Evolutionary conservation across 768 basidiomycete genomes (phyloP), one percentile per base, ranked within the genome.

Genomic region (Tricholomella constricta): DNA sequence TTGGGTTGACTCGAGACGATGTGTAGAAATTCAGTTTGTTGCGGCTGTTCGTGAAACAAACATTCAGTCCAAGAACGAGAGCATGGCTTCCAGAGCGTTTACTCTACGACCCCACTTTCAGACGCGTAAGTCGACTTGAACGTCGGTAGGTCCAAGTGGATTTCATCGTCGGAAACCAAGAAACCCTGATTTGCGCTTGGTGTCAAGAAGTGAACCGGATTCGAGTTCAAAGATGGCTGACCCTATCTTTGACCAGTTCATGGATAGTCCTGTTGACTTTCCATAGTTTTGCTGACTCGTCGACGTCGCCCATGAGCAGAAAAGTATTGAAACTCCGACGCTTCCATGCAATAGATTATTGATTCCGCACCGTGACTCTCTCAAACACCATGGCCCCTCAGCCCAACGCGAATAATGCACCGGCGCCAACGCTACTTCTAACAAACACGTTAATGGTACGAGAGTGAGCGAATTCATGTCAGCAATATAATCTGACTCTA

Each of bases 261-360:
- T 98, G 95, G 37, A 98, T 89, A 44, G 97, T 98, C 63, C 92
- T 77, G 71, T 94, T 94, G 57, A 98, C 94, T 65, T 95, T 89
- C 93, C 94, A 98, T 65, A 98, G 79, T 65, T 86, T 86, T 53
- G 94, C 89, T 55, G 86, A 82, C 69, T 92, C 90, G 73, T 91
- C 89, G 62, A 73, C 72, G 61, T 90, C 88, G 58, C 78, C 74
- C 86, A 90, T 88, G 62, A 71, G 49, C 50, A 63, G 57, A 58
- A 59, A 65, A 69, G 64, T 71, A 51, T 84, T 84, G 62, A 70
- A 83, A 85, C 83, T 84, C 84, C 80, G 84, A 78, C 48, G 32
- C 45, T 11, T 32, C 8, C 29, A 31, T 10, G 40, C 20, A 37
- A 19, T 8, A 41, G 25, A 14, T 25, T 42, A 25, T 42, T 7